Evolutionary conservation across 75 land plant genomes (phyloP).

Genomic region (Chamaecyparis obtusa): DNA sequence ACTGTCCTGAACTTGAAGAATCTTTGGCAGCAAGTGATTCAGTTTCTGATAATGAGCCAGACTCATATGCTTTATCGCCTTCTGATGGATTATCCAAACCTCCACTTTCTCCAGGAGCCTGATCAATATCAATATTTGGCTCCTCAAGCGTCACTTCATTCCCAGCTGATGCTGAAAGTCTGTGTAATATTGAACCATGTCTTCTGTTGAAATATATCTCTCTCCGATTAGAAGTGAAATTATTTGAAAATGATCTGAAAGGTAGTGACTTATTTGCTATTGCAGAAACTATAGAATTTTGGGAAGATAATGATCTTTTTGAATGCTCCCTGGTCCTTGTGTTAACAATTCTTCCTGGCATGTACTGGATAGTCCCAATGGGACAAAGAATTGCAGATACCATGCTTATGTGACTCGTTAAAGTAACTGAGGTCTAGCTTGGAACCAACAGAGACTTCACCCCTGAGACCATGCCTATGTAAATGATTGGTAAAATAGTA

Average conservation of each 20-base stretch:
- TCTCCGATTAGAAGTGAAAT: neutral
- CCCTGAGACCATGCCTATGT: neutral
- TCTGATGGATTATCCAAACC: slow-evolving; percentile 17
- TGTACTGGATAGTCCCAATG: neutral
- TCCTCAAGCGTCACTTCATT: slow-evolving; percentile 52
- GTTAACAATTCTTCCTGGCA: neutral
- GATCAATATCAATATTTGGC: slow-evolving; percentile 23
- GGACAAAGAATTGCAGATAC: slow-evolving; percentile 6
- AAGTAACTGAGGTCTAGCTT: neutral
- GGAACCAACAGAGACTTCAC: neutral
- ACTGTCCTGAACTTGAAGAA: slow-evolving; percentile 17
- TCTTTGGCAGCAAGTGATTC: slow-evolving; percentile 4
- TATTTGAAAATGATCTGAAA: slow-evolving; percentile 5
- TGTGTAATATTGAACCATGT: neutral
- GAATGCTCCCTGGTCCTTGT: neutral
- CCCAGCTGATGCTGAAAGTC: slow-evolving; percentile 38
- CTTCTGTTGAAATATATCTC: neutral
- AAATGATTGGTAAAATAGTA: neutral
- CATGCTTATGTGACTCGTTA: neutral
- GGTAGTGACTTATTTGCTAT: neutral
- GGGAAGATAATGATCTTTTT: neutral
- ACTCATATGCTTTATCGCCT: slow-evolving; percentile 23
- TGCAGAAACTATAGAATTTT: neutral
- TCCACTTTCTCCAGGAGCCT: slow-evolving; percentile 17
- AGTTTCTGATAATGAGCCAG: slow-evolving; percentile 10